Percentiles rank a stretch among this genome's conserved stretches.
phyloP scores from a whole-genome alignment of 2,329 filamentous ascomycete genomes.

The Pestalotiopsis sp. region DNA sequence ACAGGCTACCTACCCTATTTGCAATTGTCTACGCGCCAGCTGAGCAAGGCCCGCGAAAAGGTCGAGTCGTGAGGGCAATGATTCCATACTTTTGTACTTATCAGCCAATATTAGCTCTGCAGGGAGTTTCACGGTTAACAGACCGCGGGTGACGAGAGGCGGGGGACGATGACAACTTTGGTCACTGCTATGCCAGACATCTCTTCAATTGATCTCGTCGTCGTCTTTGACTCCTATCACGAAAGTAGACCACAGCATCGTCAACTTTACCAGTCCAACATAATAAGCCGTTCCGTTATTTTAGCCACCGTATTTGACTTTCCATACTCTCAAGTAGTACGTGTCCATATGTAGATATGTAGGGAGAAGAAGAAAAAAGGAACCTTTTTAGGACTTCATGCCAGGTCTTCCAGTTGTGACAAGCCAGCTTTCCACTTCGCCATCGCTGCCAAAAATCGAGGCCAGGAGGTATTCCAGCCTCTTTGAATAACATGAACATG shows the following conservation, averaged over 20 bases:
- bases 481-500: slow-evolving; percentile 25
- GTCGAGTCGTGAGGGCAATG: no score
- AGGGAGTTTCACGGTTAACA: no score
- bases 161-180: not conserved
- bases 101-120: no score
- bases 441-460: slow-evolving; percentile 22
- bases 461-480: slow-evolving; percentile 18
- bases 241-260: slow-evolving; percentile 24
- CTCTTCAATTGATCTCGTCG: slow-evolving; percentile 26
- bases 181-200: slow-evolving; percentile 15
- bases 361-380: slow-evolving; percentile 25
- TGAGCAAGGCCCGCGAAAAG: no score
- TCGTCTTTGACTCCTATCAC: slow-evolving; percentile 27
- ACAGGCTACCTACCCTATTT: no score
- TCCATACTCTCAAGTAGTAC: slow-evolving; percentile 18
- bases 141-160: no score
- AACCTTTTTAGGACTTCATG: slow-evolving; percentile 36
- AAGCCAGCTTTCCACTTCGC: slow-evolving; percentile 28
- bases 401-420: slow-evolving; percentile 31
- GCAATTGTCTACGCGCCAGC: no score
- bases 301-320: slow-evolving; percentile 24
- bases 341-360: slow-evolving; percentile 26
- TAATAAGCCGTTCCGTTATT: slow-evolving; percentile 29
- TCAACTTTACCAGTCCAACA: slow-evolving; percentile 26
- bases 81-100: no score